Percentiles rank a stretch among this genome's conserved stretches.
phyloP scores from a whole-genome alignment of 257 asterid species.

The Plectranthus barbatus region DNA sequence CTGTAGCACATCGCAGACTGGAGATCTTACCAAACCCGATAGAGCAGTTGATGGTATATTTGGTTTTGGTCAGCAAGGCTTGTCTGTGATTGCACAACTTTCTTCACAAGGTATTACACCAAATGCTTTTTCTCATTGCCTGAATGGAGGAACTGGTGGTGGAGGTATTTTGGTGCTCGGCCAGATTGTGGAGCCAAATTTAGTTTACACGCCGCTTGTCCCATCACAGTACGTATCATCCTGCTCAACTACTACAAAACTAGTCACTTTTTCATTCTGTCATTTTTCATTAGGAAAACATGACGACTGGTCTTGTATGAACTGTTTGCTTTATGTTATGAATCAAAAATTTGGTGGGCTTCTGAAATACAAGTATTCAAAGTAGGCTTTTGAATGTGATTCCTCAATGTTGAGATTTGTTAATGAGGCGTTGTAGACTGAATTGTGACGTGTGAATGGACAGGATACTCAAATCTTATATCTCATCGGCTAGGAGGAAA shows the following conservation, averaged over 20 bases:
- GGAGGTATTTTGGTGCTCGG: conserved; percentile 95
- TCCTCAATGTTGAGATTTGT: not conserved
- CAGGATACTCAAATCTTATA: not conserved
- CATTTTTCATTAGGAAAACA: not conserved
- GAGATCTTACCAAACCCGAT: conserved; percentile 88
- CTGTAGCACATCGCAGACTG: conserved; percentile 90
- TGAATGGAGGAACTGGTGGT: conserved; percentile 65
- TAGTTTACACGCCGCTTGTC: conserved; percentile 89
- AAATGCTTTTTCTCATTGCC: conserved; percentile 79
- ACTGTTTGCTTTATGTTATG: not conserved
- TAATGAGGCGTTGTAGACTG: not conserved
- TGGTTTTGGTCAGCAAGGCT: conserved; percentile 93
- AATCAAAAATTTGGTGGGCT: not conserved
- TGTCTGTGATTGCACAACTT: conserved; percentile 87
- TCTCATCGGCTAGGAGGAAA: not conserved
- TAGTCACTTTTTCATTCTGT: not conserved
- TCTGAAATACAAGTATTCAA: not conserved
- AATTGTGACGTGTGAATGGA: not conserved
- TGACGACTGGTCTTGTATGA: not conserved
- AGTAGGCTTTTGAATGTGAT: not conserved
- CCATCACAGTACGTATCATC: conserved; percentile 73
- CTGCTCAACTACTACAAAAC: conserved; percentile 4
- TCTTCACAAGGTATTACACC: conserved; percentile 78
- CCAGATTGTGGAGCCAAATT: conserved; percentile 76
- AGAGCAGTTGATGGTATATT: conserved; percentile 98